Percentiles rank a stretch among this genome's conserved stretches.
Evolutionary conservation across 352 stramenopile genomes (phyloP).

Genomic region (Globisporangium parvum): DNA sequence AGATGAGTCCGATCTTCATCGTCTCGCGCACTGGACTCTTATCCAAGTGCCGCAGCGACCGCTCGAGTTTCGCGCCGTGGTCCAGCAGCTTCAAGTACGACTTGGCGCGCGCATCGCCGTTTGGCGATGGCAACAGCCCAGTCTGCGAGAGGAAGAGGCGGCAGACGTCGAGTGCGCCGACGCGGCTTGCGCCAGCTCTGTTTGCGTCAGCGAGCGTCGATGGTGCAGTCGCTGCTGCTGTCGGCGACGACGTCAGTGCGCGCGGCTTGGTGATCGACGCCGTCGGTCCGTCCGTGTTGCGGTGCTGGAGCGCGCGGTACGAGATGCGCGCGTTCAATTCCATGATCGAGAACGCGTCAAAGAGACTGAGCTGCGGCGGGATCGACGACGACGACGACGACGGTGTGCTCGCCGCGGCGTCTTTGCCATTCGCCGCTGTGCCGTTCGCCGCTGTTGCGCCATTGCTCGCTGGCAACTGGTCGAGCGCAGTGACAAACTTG

Average conservation of each 20-base stretch:
- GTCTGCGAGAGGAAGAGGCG: conserved; percentile 77
- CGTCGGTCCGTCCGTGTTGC: conserved; percentile 31
- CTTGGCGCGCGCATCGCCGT: conserved; percentile 50
- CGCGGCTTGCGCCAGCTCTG: conserved; percentile 39
- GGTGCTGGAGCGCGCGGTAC: conserved; percentile 40
- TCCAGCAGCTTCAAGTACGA: conserved; percentile 62
- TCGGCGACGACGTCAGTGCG: conserved; percentile 10
- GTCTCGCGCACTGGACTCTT: conserved; percentile 85
- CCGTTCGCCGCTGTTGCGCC: conserved; percentile 3
- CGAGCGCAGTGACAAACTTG: conserved; percentile 69
- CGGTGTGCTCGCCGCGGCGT: neutral
- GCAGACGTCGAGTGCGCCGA: conserved; percentile 71
- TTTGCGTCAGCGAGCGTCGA: conserved; percentile 22
- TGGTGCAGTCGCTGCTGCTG: neutral
- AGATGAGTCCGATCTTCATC: conserved; percentile 88
- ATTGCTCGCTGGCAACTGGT: conserved; percentile 24
- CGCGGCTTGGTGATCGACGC: conserved; percentile 37
- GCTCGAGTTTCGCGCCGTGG: conserved; percentile 67
- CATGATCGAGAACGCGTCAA: conserved; percentile 85
- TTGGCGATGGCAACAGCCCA: conserved; percentile 52
- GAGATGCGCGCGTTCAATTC: conserved; percentile 80
- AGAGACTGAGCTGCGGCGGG: conserved; percentile 69
- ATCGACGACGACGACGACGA: conserved; percentile 30
- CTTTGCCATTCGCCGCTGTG: conserved; percentile 11
- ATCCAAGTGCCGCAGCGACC: conserved; percentile 78